phyloP scores from a whole-genome alignment of 257 asterid species.

The Przewalskia tangutica region DNA sequence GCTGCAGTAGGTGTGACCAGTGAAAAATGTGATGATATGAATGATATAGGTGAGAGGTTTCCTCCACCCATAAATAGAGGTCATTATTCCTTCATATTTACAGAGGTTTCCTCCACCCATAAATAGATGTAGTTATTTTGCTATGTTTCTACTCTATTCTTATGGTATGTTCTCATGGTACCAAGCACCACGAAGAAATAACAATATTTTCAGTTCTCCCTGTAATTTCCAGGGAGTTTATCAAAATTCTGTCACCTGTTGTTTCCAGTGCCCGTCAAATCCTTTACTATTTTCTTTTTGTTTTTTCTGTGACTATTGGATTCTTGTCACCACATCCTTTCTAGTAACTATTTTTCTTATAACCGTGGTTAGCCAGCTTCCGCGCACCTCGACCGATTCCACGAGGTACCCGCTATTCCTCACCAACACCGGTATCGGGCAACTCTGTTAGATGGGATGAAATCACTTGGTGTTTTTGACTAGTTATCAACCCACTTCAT shows the following conservation, averaged over 20 bases:
- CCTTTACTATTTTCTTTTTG: neutral
- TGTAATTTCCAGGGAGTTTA: neutral
- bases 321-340: neutral
- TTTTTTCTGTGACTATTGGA: neutral
- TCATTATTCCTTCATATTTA: neutral
- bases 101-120: neutral
- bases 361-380: neutral
- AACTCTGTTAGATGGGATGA: neutral
- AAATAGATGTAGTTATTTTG: neutral
- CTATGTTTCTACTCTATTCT: neutral
- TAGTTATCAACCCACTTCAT: neutral
- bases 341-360: neutral
- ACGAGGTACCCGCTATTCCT: neutral
- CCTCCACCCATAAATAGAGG: neutral
- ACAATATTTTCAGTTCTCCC: neutral
- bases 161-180: neutral
- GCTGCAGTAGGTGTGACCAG: neutral
- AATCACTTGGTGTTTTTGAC: neutral
- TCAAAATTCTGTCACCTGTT: neutral
- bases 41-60: neutral
- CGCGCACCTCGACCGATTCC: neutral
- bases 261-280: neutral
- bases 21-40: neutral
- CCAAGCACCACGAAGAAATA: neutral
- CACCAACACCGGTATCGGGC: neutral